Evolutionary conservation across 805 yeast species (phyloP), one percentile per base, ranked within the genome.

Genomic region (Alloascoidea africana): DNA sequence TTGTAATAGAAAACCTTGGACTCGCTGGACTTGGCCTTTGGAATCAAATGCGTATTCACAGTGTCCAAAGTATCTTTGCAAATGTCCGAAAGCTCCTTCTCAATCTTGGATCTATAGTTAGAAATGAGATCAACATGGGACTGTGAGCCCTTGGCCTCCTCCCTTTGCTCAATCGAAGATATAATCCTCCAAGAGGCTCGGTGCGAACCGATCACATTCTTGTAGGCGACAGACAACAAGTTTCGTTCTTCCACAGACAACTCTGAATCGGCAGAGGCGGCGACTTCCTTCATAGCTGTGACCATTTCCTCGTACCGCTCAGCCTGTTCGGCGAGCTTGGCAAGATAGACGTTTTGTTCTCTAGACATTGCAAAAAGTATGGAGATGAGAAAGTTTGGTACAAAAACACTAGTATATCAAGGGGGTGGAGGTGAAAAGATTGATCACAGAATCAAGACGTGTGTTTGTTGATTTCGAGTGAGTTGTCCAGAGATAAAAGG

Each of bases 281-380:
- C 94, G 56, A 84, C 96, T 44, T 85, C 83, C 68, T 89, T 91
- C 97, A 89, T 91, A 70, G 84, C 86, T 64, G 83, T 93, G 55
- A 91, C 98, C 98, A 91, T 91, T 68, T 91, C 98, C 70, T 91
- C 98, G 64, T 91, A 91, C 68, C 98, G 94, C 70, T 91, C 98
- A 56, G 98, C 97, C 71, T 91, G 98, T 70, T 89, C 97, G 58
- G 97, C 95, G 62, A 89, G 81, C 62, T 91, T 85, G 62, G 98
- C 98, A 59, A 89, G 77, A 66, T 87, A 89, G 54, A 91, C 95
- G 56, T 93, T 84, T 68, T 91, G 94, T 78, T 91, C 97, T 72
- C 96, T 93, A 56, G 89, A 72, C 11, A 51, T 39, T 51, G 47
- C 48, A 23, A 19, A 41, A 44, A 43, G 14, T 37, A 34, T 33